Evolutionary conservation across 805 yeast genomes (phyloP), one percentile per base, ranked within the genome.

Genomic region (Komagataella populi): DNA sequence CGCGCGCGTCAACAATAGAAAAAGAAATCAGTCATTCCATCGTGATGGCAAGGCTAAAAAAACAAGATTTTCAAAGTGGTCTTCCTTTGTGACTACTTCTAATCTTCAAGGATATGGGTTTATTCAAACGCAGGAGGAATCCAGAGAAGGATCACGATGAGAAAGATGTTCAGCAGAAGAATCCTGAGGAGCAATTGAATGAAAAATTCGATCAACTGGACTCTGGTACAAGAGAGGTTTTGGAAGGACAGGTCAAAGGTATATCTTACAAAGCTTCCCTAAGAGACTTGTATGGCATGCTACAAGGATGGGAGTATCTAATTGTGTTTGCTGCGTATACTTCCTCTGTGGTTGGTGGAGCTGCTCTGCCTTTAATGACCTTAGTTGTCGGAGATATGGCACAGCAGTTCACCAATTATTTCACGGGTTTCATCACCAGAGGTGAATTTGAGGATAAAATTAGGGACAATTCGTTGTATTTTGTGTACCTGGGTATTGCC

Each of bases 331-430:
- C 65, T 12, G 73, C 70, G 2, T 52, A 59, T 16, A 51, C 60
- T 22, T 56, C 60, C 49, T 59, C 74, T 1, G 57, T 66, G 8
- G 64, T 66, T 3, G 65, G 66, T 14, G 73, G 73, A 16, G 70
- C 68, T 22, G 68, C 68, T 18, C 51, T 70, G 50, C 74, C 74
- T 2, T 59, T 70, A 56, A 69, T 69, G 60, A 66, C 70, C 17
- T 54, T 70, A 48, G 69, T 71, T 6, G 67, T 70, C 24, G 74
- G 74, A 23, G 57, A 60, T 46, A 55, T 70, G 51, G 64, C 75
- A 10, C 63, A 64, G 45, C 62, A 63, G 18, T 68, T 71, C 58
- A 60, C 65, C 47, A 50, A 55, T 49, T 70, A 60, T 49, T 57
- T 62, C 52, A 62, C 60, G 45, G 52, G 54, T 24, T 55, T 52